Base-by-base conservation (phyloP, 2,329 filamentous ascomycete species). In the Biscogniauxia marginata region DNA sequence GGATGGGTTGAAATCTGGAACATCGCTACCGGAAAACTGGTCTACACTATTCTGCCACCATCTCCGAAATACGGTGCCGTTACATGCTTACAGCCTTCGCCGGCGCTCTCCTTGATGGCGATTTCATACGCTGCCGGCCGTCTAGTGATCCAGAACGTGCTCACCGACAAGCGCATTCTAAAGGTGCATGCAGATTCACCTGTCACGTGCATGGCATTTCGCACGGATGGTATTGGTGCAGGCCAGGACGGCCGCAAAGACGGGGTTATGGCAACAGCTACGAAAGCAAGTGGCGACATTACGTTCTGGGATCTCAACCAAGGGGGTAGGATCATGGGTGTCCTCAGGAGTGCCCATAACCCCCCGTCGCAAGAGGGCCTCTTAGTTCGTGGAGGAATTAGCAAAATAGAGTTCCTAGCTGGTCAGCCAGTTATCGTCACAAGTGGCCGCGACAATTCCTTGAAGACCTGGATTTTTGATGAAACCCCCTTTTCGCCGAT, bases 1-100 rank as follows among this genome's bases (percentile, higher is more conserved):
- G 95, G 95, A 6, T 89, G 87, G 72, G 87, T 97, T 7, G 95
- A 99, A 70, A 96, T 99, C 50, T 99, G 95, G 93, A 99, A 99
- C 70, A 79, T 99, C 58, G 96, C 89, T 70, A 96, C 91, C 3
- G 93, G 84, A 49, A 96, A 96, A 72, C 80, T 97, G 53, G 85
- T 99, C 23, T 96, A 97, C 73, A 96, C 92, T 1, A 87, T 99
- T 51, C 77, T 95, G 13, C 90, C 95, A 0, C 87, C 90, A 0
- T 83, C 84, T 7, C 79, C 87, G 2, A 81, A 86, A 52, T 88
- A 84, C 64, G 93, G 93, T 48, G 81, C 89, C 13, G 90, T 98
- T n/a, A 96, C 91, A 5, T 91, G 91, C 45, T 78, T 99, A 50
- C 85, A 96, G 63, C 88, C 93, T 0, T 89, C 90, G 1, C 90